A percentile compares a stretch with the other conserved stretches of the same genome.
Evolutionary conservation across 2,329 filamentous ascomycete species (phyloP).

Genomic region (Gliomastix tumulicola): DNA sequence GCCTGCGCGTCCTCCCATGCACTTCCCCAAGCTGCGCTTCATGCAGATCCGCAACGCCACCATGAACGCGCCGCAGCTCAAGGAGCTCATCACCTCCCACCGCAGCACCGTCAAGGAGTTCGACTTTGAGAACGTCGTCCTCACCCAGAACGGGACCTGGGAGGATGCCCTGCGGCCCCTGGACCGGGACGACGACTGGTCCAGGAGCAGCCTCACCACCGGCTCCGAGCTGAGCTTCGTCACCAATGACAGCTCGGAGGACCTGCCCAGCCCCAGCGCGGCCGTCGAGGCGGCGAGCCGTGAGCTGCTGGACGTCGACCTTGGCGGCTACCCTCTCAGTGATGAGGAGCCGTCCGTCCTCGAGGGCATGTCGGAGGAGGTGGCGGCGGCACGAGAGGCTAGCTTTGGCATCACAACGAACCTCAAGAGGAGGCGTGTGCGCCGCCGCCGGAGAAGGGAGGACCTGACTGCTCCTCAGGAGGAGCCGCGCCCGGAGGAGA

Average conservation of each 20-base stretch:
- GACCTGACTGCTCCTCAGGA: too few species aligned
- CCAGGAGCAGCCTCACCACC: slow-evolving; percentile 16
- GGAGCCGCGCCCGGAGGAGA: too few species aligned
- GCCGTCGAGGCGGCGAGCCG: slow-evolving; percentile 46
- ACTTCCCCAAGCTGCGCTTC: slow-evolving; percentile 60
- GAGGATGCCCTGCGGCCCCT: slow-evolving; percentile 75
- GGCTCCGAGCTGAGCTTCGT: slow-evolving; percentile 23
- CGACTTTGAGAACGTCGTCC: slow-evolving; percentile 69
- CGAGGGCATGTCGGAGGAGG: slow-evolving; percentile 22
- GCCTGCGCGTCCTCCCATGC: slow-evolving; percentile 46
- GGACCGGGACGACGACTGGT: slow-evolving; percentile 32
- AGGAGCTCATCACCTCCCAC: slow-evolving; percentile 61
- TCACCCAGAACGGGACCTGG: slow-evolving; percentile 66
- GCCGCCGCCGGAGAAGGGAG: slow-evolving; percentile 27
- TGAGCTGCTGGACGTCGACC: slow-evolving; percentile 33
- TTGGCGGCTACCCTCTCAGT: slow-evolving; percentile 29
- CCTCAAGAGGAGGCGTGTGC: slow-evolving; percentile 35
- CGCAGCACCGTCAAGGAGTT: slow-evolving; percentile 65
- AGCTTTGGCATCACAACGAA: slow-evolving; percentile 35
- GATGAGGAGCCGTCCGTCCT: slow-evolving; percentile 21
- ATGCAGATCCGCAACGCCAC: slow-evolving; percentile 67
- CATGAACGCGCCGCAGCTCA: slow-evolving; percentile 66
- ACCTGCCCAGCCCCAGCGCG: slow-evolving; percentile 40
- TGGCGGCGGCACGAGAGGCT: slow-evolving; percentile 20
- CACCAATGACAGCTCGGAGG: slow-evolving; percentile 23